phyloP scores from a whole-genome alignment of 371 early-diverging fungal genomes.

The Coemansia sp. region DNA sequence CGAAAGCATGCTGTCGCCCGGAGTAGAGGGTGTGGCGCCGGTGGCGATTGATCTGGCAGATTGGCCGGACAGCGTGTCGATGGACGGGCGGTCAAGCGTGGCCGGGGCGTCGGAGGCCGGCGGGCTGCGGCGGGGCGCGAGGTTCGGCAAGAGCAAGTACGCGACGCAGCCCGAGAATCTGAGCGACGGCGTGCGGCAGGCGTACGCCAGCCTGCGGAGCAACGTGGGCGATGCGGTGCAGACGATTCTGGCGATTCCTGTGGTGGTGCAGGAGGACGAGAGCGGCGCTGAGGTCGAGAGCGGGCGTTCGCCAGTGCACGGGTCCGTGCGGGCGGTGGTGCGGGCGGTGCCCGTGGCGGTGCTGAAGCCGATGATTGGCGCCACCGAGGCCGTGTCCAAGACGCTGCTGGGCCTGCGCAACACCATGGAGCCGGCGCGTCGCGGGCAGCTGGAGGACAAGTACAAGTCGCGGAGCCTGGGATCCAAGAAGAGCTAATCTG shows the following conservation, averaged over 20 bases:
- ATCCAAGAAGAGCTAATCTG: conserved; percentile 35
- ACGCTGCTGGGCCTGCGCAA: conserved; percentile 88
- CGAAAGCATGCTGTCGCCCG: conserved; percentile 26
- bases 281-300: conserved; percentile 10
- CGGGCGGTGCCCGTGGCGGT: conserved; percentile 92
- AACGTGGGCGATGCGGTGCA: conserved; percentile 79
- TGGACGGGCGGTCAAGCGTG: conserved; percentile 27
- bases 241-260: conserved; percentile 88
- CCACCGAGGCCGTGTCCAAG: conserved; percentile 90
- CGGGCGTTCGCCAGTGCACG: conserved; percentile 50
- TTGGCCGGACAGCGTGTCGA: conserved; percentile 47
- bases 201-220: conserved; percentile 72
- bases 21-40: neutral
- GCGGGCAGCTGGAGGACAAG: conserved; percentile 76
- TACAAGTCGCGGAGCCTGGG: conserved; percentile 44
- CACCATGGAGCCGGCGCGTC: conserved; percentile 79
- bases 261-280: conserved; percentile 67
- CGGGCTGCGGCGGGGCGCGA: conserved; percentile 17
- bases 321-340: conserved; percentile 74
- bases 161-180: conserved; percentile 81
- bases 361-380: conserved; percentile 94
- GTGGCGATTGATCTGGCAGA: conserved; percentile 34
- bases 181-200: conserved; percentile 81
- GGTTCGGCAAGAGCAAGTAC: conserved; percentile 65
- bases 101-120: conserved; percentile 9